Evolutionary conservation across 257 asterid genomes (phyloP).

Genomic region (Misopates orontium): DNA sequence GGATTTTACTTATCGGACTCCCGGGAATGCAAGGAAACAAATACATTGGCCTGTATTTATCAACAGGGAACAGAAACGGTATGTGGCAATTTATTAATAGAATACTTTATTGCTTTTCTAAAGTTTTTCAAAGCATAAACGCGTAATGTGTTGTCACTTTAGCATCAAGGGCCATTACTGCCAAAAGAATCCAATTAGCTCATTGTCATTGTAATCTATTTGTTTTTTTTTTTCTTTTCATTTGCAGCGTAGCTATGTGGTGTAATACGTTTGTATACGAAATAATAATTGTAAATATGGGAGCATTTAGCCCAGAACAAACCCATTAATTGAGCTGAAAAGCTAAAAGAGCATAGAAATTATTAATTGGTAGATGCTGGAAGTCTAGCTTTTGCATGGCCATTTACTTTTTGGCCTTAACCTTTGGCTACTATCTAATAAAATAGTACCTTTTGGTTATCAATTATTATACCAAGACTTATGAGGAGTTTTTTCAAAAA

Average conservation of each 20-base stretch:
- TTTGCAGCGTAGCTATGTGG: neutral
- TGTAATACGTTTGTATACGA: neutral
- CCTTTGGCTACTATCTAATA: neutral
- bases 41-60: conserved; percentile 1
- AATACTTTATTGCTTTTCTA: conserved; percentile 37
- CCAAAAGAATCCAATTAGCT: conserved; percentile 20
- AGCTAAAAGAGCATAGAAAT: conserved; percentile 43
- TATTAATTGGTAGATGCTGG: conserved; percentile 26
- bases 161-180: conserved; percentile 25
- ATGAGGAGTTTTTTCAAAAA: no score
- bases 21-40: conserved; percentile 22
- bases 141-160: conserved; percentile 28
- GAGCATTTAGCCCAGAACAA: conserved; percentile 42
- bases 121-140: conserved; percentile 44
- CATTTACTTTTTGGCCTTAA: conserved; percentile 13
- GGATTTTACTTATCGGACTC: conserved; percentile 18
- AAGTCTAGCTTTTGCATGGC: conserved; percentile 28
- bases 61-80: conserved; percentile 32
- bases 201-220: conserved; percentile 1
- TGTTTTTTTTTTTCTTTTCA: neutral
- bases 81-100: conserved; percentile 55
- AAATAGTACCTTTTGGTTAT: no score
- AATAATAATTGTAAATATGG: neutral
- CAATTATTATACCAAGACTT: no score
- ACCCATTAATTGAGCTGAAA: conserved; percentile 16